Percentiles rank a stretch among this genome's conserved stretches.
These are phyloP conservation scores for Plantago coronopus DNA, from an alignment of 305 asterid genomes.

Conservation along the genomic window DNA sequence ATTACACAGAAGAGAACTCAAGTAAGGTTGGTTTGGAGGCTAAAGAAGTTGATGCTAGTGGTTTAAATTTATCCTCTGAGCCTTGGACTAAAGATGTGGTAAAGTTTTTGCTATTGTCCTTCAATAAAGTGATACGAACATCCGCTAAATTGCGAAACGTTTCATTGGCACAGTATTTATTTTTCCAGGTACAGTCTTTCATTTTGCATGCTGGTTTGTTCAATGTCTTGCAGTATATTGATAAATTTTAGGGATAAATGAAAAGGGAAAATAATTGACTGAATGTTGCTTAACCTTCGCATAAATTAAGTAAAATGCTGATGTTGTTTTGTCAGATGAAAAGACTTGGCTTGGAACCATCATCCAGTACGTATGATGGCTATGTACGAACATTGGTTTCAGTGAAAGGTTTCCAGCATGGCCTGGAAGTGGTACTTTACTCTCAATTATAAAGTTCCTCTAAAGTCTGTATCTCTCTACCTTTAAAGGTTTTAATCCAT, in stretches of 20 bases:
- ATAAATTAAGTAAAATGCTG: conserved; percentile 4
- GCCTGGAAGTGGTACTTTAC: conserved; percentile 67
- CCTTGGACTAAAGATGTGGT: conserved; percentile 35
- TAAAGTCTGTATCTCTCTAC: conserved; percentile 20
- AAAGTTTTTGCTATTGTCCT: conserved; percentile 61
- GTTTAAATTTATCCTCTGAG: conserved; percentile 26
- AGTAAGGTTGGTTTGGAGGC: conserved; percentile 24
- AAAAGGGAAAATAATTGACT: not conserved
- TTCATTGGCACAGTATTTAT: conserved; percentile 57
- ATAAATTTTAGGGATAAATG: not conserved
- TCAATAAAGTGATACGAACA: conserved; percentile 58
- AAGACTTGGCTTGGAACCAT: conserved; percentile 72
- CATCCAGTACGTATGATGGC: conserved; percentile 57
- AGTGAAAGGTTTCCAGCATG: conserved; percentile 46
- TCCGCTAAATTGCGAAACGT: conserved; percentile 51
- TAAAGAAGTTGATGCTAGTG: too few relatives aligned
- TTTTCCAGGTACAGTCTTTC: conserved; percentile 53
- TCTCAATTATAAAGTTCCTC: conserved; percentile 21
- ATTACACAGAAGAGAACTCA: conserved; percentile 26
- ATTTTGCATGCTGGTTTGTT: too few relatives aligned
- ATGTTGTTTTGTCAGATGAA: conserved; percentile 58
- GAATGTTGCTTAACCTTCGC: not conserved
- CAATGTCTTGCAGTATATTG: too few relatives aligned
- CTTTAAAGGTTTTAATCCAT: conserved; percentile 14
- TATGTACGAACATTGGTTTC: conserved; percentile 56